Base-by-base conservation (phyloP, 306 rosid species). In the Pyrus betulifolia region DNA sequence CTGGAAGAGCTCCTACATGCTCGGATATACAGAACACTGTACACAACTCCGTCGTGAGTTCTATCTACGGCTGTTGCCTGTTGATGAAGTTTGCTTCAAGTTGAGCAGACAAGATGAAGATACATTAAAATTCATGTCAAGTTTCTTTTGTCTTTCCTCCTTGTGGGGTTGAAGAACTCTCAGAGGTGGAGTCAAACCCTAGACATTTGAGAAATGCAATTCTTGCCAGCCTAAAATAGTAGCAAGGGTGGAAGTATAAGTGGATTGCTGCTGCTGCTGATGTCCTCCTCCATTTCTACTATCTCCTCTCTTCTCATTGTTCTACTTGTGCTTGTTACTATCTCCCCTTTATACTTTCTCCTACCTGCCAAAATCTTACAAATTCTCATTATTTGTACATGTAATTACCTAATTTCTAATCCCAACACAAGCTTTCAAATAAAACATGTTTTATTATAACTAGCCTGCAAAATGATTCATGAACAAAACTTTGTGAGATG, bases 161-260 rank as follows among this genome's bases (percentile, higher is more conserved):
- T 61, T 33, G 84, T 62, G 68, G 75, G 76, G 83, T 67, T 49
- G 94, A 73, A 64, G 82, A 70, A 55, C 8, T 23, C 38, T 89
- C 96, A 42, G 82, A 67, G 23, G 82, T 38, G 54, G 87, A 76
- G 77, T 92, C 96, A 38, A 94, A 72, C 10, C 98, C 98, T 27
- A 94, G 57, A 82, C 98, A 94, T 74, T 86, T 94, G 74, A 94
- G 96, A 82, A 92, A 90, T 33, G 96, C 96, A 17, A 84, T 64
- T 44, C 82, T 89, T 13, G 93, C 98, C 21, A 87, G 77, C 74
- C 84, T 90, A 65, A 92, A 83, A 85, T 83, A 90, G 74, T 85
- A 60, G 78, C 97, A 90, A 58, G 91, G 97, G 71, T 91, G 93
- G 55, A 76, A 60, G 81, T 70, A 69, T 59, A 76, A 2, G 51